Percentiles rank a stretch among this genome's conserved stretches.
Conservation (phyloP, 208 protist species). For the Acanthamoeba quina region DNA sequence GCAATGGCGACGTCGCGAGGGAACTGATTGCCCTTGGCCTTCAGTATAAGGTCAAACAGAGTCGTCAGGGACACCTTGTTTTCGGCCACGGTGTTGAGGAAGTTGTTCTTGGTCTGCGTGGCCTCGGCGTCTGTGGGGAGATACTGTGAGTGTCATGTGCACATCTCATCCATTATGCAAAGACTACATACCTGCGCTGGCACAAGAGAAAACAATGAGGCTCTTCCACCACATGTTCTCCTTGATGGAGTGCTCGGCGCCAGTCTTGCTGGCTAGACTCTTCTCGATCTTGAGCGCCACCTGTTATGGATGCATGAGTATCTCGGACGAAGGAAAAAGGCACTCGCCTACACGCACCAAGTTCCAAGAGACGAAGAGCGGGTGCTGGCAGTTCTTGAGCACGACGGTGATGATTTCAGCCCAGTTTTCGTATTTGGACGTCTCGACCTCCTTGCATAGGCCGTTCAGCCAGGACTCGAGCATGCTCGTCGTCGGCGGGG, state of each 20-base stretch:
- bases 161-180: not conserved
- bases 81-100: slow-evolving; percentile 63
- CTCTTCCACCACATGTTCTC: slow-evolving; percentile 74
- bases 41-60: slow-evolving; percentile 63
- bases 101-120: slow-evolving; percentile 58
- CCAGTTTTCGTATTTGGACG: not conserved
- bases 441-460: slow-evolving; percentile 61
- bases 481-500: not conserved
- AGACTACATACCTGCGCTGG: slow-evolving; percentile 17
- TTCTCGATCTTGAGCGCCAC: slow-evolving; percentile 66
- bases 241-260: slow-evolving; percentile 45
- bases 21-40: slow-evolving; percentile 65
- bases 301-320: not conserved
- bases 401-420: not conserved
- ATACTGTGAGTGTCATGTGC: not conserved
- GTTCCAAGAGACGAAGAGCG: slow-evolving; percentile 67
- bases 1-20: slow-evolving; percentile 55
- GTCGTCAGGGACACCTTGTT: slow-evolving; percentile 44
- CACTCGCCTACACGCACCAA: not conserved
- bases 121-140: slow-evolving; percentile 25
- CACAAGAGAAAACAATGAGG: slow-evolving; percentile 61
- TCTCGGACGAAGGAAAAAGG: too few relatives aligned
- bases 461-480: slow-evolving; percentile 45
- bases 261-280: not conserved
- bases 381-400: slow-evolving; percentile 58